Conservation (phyloP, 192 early-diverging fungal genomes). For the Coemansia sp. region DNA sequence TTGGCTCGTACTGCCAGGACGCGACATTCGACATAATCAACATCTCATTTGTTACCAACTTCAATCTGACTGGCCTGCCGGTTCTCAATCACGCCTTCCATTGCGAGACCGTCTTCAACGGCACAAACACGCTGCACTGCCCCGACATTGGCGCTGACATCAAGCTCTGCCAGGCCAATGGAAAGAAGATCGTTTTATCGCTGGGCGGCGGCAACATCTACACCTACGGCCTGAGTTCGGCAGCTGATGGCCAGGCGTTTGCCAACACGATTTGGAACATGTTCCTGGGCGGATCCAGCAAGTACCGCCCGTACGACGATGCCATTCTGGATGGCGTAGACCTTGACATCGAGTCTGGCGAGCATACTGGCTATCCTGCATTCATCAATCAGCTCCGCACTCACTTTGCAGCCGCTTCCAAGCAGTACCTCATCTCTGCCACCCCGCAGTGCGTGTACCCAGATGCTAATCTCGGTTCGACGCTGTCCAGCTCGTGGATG, state of each 20-base stretch:
- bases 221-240: slow-evolving; percentile 61
- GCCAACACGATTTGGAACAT: slow-evolving; percentile 77
- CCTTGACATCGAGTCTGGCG: slow-evolving; percentile 72
- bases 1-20: slow-evolving; percentile 63
- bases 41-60: slow-evolving; percentile 67
- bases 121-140: slow-evolving; percentile 68
- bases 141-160: slow-evolving; percentile 70
- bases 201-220: slow-evolving; percentile 73
- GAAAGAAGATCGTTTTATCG: slow-evolving; percentile 76
- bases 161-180: slow-evolving; percentile 69
- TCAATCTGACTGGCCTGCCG: slow-evolving; percentile 62
- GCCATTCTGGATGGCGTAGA: slow-evolving; percentile 76
- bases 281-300: slow-evolving; percentile 67
- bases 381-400: slow-evolving; percentile 63
- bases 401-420: slow-evolving; percentile 47
- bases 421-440: slow-evolving; percentile 65
- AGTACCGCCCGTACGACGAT: slow-evolving; percentile 69
- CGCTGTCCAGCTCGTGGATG: slow-evolving; percentile 61
- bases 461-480: slow-evolving; percentile 64
- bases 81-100: slow-evolving; percentile 73
- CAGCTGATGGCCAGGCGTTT: slow-evolving; percentile 60
- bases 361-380: slow-evolving; percentile 58
- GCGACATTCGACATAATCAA: slow-evolving; percentile 60
- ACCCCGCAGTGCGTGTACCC: slow-evolving; percentile 78
- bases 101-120: slow-evolving; percentile 60